Evolutionary conservation across 2,329 filamentous ascomycete species (phyloP).

Genomic region (Hawksworthiomyces lignivorus): DNA sequence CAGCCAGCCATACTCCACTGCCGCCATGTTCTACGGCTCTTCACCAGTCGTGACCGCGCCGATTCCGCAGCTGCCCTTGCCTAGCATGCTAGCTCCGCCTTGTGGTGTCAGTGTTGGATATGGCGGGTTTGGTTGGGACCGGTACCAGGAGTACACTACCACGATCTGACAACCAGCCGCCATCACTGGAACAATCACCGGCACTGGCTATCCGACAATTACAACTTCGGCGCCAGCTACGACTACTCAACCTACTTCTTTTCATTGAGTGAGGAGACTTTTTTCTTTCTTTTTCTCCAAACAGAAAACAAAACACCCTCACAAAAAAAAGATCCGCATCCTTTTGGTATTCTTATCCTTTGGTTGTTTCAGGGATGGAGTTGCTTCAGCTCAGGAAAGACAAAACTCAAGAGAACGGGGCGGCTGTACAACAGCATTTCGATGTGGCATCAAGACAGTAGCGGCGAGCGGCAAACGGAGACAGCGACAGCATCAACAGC

Average conservation of each 20-base stretch:
- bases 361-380: constrained; percentile 16
- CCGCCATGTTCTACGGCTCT: constrained; percentile 65
- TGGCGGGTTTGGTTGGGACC: constrained; percentile 77
- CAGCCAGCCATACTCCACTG: constrained; percentile 68
- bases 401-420: neutral
- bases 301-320: neutral
- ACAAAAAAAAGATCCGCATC: neutral
- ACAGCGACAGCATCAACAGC: constrained; percentile 5
- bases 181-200: constrained; percentile 32
- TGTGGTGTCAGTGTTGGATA: constrained; percentile 75
- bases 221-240: constrained; percentile 26
- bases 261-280: neutral
- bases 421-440: constrained; percentile 6
- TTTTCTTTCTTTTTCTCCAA: neutral
- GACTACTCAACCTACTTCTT: constrained; percentile 10
- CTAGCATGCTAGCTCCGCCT: constrained; percentile 77
- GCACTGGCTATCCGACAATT: constrained; percentile 33
- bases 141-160: constrained; percentile 75
- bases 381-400: constrained; percentile 6
- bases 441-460: constrained; percentile 17
- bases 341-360: constrained; percentile 4
- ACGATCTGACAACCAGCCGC: constrained; percentile 71
- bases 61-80: constrained; percentile 70
- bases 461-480: constrained; percentile 12
- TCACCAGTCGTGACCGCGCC: constrained; percentile 67